Conservation (phyloP, 371 early-diverging fungal species). For the Mucor velutinosus region DNA sequence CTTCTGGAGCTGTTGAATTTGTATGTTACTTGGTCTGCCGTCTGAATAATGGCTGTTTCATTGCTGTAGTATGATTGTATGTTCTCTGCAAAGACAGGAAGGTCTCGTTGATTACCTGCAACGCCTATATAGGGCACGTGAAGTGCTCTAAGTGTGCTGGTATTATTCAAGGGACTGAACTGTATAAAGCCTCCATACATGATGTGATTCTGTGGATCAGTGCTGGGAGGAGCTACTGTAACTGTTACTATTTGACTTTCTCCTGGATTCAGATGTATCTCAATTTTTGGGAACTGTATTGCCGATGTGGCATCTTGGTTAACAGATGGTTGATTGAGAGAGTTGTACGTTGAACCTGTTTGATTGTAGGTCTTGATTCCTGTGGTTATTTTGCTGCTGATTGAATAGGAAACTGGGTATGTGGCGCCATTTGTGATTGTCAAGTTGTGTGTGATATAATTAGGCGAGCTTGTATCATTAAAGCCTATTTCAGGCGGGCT, state of each 20-base stretch:
- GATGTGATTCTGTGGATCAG: constrained; percentile 21
- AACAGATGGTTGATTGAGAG: constrained; percentile 8
- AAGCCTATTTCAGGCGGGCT: constrained; percentile 64
- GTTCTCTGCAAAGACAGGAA: constrained; percentile 12
- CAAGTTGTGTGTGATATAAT: constrained; percentile 33
- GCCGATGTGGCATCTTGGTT: constrained; percentile 37
- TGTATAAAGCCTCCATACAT: constrained; percentile 38
- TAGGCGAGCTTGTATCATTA: constrained; percentile 56
- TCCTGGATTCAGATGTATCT: constrained; percentile 63
- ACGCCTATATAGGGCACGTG: constrained; percentile 56
- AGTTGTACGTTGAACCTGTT: constrained; percentile 7
- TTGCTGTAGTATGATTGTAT: not conserved
- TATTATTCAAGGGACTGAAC: constrained; percentile 8
- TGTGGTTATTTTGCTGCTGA: constrained; percentile 36
- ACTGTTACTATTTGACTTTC: constrained; percentile 43
- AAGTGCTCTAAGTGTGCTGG: constrained; percentile 10
- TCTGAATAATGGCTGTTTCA: not conserved
- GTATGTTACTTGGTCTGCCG: not conserved
- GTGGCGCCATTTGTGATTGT: constrained; percentile 57
- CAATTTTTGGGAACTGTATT: constrained; percentile 65
- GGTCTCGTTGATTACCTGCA: constrained; percentile 40
- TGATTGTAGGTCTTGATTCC: constrained; percentile 36
- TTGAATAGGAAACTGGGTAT: constrained; percentile 45
- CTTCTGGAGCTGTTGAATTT: not conserved
- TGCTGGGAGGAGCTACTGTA: constrained; percentile 38